Evolutionary conservation across 495 filamentous ascomycete species (phyloP), one percentile per base, ranked within the genome.

Genomic region (Penicillium subrubescens): DNA sequence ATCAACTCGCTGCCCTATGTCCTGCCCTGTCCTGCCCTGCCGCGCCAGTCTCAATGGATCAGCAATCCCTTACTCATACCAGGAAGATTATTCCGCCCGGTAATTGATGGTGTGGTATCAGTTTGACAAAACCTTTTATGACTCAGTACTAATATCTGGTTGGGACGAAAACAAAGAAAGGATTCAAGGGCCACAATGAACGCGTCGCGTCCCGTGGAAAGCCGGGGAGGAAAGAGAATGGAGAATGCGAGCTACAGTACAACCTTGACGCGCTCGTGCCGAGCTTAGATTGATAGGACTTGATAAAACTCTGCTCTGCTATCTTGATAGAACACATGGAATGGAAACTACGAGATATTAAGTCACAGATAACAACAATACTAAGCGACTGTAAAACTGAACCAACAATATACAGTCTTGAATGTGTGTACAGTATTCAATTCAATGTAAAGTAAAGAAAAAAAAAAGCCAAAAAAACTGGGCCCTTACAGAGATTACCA

Each of bases 21-120:
- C n/a, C 50, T 8, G 1, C 50, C 43, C 43, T 48, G n/a, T 12
- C 41, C 15, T 1, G 2, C 43, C 19, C 17, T 2, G 11, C 23
- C 25, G 37, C 37, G 14, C 33, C 35, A 37, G 37, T 62, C 21
- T 57, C 60, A 48, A 62, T 62, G 33, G 60, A 62, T 57, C 60
- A 48, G 31, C 52, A n/a, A 17, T 58, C 62, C 62, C 62, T 65
- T 65, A 39, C 62, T 60, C 63, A 65, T 61, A 61, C 57, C 57
- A 34, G 23, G 23, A 15, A 37, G 31, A 7, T 8, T 8, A 3
- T 33, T 5, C 31, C 31, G 31, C 31, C 8, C 5, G 31, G 31
- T 8, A 33, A 37, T 56, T 56, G n/a, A 37, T 19, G 53, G 27
- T 19, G 31, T 35, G 31, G 52, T 51, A 11, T 29, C n/a, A 8